Evolutionary conservation across 306 rosid species (phyloP).

Genomic region (Rosa rugosa): DNA sequence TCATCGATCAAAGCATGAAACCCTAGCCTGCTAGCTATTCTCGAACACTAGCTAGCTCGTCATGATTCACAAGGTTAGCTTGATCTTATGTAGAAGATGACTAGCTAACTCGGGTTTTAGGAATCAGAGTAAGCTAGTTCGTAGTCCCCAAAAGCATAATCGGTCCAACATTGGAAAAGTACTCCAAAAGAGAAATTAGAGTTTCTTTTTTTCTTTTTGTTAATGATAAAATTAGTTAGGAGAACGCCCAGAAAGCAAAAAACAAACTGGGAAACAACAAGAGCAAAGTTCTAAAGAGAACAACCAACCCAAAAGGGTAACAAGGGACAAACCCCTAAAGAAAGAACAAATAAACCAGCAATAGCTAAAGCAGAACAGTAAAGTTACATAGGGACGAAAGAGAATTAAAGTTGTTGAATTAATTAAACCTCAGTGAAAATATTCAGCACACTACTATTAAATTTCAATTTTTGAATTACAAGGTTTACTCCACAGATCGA

Average conservation of each 20-base stretch:
- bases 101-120: constrained; percentile 32
- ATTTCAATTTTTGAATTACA: neutral
- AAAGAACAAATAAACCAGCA: neutral
- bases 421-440: neutral
- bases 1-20: constrained; percentile 45
- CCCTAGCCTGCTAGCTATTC: constrained; percentile 31
- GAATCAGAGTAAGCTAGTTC: neutral
- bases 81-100: neutral
- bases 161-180: neutral
- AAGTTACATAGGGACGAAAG: neutral
- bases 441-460: neutral
- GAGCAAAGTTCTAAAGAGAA: neutral
- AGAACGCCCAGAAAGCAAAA: neutral
- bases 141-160: neutral
- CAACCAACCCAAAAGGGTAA: neutral
- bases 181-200: neutral
- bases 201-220: neutral
- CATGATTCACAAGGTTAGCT: constrained; percentile 25
- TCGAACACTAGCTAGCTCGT: neutral
- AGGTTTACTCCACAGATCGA: neutral
- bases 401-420: neutral
- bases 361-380: neutral
- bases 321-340: neutral
- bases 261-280: neutral
- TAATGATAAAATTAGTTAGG: neutral